phyloP scores from a whole-genome alignment of 345 rosid species.

The Bruguiera sexangula region DNA sequence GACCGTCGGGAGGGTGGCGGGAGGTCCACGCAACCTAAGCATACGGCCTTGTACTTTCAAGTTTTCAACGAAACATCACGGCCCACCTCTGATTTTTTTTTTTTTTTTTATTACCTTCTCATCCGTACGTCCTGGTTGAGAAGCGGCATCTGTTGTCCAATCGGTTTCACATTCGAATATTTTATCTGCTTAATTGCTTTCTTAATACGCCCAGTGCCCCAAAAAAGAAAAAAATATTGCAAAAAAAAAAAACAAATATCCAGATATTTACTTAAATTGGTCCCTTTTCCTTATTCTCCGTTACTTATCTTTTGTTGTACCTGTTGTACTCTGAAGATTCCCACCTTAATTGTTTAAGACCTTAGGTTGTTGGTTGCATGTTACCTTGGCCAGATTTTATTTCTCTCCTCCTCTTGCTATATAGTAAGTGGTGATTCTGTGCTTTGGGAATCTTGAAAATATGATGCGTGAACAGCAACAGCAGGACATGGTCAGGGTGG shows the following conservation, averaged over 20 bases:
- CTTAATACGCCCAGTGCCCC: too few species aligned
- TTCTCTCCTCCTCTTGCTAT: not conserved
- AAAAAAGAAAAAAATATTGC: too few species aligned
- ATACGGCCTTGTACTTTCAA: constrained; percentile 28
- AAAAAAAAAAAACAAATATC: too few species aligned
- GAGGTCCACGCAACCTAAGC: constrained; percentile 18
- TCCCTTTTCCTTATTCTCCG: too few species aligned
- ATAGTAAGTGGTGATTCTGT: not conserved
- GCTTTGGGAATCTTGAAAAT: not conserved
- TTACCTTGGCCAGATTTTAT: not conserved
- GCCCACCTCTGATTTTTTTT: not conserved
- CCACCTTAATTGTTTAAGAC: too few species aligned
- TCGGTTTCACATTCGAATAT: not conserved
- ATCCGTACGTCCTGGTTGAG: constrained; percentile 7
- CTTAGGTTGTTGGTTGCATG: not conserved
- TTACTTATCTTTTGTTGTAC: too few species aligned
- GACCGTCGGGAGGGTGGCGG: not conserved
- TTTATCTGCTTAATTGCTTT: not conserved
- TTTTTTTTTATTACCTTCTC: not conserved
- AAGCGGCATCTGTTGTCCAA: not conserved
- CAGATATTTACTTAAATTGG: too few species aligned
- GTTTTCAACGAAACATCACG: not conserved
- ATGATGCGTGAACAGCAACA: constrained; percentile 41
- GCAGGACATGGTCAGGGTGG: constrained; percentile 8
- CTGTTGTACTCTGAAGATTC: too few species aligned